Conservation (phyloP, 2,329 filamentous ascomycete genomes). For the Bipolaris bicolor region DNA sequence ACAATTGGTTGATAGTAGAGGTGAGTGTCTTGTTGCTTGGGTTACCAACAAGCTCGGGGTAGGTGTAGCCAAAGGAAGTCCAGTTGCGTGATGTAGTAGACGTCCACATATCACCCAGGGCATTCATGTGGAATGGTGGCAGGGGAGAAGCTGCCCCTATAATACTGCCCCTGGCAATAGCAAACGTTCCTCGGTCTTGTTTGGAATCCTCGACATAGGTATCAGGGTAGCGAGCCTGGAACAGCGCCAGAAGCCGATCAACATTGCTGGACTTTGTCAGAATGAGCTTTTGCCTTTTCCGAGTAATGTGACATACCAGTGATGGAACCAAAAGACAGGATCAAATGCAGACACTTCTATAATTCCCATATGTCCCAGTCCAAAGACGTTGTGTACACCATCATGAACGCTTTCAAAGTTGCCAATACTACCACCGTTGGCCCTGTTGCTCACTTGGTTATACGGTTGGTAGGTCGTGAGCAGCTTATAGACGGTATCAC, state of each 20-base stretch:
- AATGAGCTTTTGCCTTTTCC: not conserved
- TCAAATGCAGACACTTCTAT: conserved; percentile 41
- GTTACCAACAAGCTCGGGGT: conserved; percentile 37
- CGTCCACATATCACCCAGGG: conserved; percentile 40
- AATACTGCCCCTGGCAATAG: conserved; percentile 25
- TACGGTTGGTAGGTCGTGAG: conserved; percentile 41
- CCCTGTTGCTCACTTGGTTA: conserved; percentile 42
- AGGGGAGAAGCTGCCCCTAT: conserved; percentile 32
- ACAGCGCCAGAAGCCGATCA: conserved; percentile 38
- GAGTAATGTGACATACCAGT: conserved; percentile 21
- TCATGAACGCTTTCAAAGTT: conserved; percentile 44
- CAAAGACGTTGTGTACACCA: conserved; percentile 40
- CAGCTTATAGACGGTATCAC: conserved; percentile 42
- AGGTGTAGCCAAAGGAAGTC: conserved; percentile 45
- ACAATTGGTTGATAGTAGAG: conserved; percentile 33
- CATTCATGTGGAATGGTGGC: conserved; percentile 43
- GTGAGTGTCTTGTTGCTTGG: conserved; percentile 39
- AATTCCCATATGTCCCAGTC: conserved; percentile 53
- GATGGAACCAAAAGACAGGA: conserved; percentile 44
- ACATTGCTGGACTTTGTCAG: conserved; percentile 26
- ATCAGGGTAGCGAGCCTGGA: conserved; percentile 38
- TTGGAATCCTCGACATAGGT: conserved; percentile 38
- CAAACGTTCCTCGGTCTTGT: conserved; percentile 34
- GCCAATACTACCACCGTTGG: conserved; percentile 39
- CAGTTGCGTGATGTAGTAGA: conserved; percentile 34